Evolutionary conservation across 208 protist species (phyloP).

Genomic region (Porcisia hertigi): DNA sequence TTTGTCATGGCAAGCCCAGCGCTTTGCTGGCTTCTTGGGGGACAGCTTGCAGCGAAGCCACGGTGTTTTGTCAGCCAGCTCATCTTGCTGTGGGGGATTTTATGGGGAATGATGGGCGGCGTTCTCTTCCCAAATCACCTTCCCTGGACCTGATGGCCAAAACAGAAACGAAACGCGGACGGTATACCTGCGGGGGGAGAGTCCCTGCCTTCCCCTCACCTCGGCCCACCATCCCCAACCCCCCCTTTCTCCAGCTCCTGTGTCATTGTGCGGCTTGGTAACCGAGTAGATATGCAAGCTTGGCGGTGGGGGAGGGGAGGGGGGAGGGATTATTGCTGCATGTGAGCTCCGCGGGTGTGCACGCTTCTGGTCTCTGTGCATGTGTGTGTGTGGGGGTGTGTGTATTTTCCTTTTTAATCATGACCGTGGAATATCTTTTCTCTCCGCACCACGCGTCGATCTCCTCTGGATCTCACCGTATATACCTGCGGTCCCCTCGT

Average conservation of each 20-base stretch:
- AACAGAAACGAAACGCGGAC: background rate
- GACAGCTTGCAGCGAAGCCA: slow-evolving; percentile 47
- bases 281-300: too few relatives aligned
- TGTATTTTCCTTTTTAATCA: background rate
- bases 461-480: background rate
- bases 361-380: background rate
- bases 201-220: background rate
- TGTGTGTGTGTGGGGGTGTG: background rate
- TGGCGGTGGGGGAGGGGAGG: too few relatives aligned
- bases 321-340: too few relatives aligned
- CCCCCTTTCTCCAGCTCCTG: too few relatives aligned
- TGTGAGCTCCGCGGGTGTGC: too few relatives aligned
- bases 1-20: slow-evolving; percentile 73
- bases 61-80: slow-evolving; percentile 32
- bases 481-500: background rate
- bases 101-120: slow-evolving; percentile 58
- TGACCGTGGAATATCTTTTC: background rate
- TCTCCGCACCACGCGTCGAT: background rate
- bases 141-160: slow-evolving; percentile 64
- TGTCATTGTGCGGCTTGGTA: too few relatives aligned
- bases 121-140: slow-evolving; percentile 76
- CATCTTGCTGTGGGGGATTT: slow-evolving; percentile 46
- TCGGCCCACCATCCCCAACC: too few relatives aligned
- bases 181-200: background rate
- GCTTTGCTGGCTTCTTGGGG: slow-evolving; percentile 60